These are phyloP conservation scores for Daldinia bambusicola DNA, from an alignment of 495 filamentous ascomycete species.

Conservation along the genomic window DNA sequence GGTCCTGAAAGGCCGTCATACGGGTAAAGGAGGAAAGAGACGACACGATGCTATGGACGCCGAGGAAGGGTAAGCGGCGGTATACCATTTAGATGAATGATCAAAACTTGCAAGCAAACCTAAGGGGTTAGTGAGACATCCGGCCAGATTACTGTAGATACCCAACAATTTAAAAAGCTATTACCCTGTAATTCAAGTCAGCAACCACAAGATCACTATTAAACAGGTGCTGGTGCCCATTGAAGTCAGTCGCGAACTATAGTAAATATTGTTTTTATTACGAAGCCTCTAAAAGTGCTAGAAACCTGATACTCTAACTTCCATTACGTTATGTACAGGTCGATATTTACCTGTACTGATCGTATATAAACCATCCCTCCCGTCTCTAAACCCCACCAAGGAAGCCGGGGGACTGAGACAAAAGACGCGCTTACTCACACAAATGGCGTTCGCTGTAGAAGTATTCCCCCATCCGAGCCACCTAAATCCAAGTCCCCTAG, in stretches of 20 bases:
- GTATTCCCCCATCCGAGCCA: neutral
- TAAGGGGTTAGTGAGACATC: slow-evolving; percentile 4
- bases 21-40: slow-evolving; percentile 63
- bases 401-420: neutral
- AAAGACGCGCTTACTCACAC: neutral
- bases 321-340: neutral
- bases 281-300: neutral
- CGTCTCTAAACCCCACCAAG: neutral
- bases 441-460: neutral
- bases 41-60: slow-evolving; percentile 83
- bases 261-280: neutral
- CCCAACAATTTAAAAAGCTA: slow-evolving; percentile 11
- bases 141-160: slow-evolving; percentile 13
- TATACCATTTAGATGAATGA: slow-evolving; percentile 7
- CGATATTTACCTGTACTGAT: neutral
- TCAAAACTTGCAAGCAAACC: neutral
- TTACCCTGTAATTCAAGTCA: neutral
- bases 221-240: neutral
- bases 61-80: slow-evolving; percentile 69
- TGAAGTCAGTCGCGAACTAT: neutral
- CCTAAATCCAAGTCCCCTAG: neutral
- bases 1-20: slow-evolving; percentile 63
- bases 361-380: neutral
- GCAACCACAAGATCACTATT: neutral
- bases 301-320: neutral